Evolutionary conservation across 768 basidiomycete species (phyloP).

Genomic region (Paxillus ammoniavirescens): DNA sequence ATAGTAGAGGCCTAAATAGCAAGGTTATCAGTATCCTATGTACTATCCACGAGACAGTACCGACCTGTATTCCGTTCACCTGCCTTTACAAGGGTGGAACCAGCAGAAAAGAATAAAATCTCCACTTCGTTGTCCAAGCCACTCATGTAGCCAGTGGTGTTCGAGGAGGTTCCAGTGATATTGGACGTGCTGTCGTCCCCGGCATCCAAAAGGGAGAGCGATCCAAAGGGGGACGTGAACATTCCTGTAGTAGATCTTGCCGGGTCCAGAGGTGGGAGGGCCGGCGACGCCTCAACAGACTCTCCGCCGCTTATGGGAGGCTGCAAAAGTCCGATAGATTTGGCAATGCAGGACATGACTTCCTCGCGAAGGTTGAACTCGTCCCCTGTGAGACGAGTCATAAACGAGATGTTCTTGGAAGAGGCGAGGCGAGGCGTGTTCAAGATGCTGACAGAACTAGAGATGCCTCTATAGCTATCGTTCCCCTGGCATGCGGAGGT

Average conservation of each 20-base stretch:
- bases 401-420: slow-evolving; percentile 24
- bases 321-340: slow-evolving; percentile 92
- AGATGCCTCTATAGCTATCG: slow-evolving; percentile 45
- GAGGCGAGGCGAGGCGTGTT: slow-evolving; percentile 47
- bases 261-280: slow-evolving; percentile 47
- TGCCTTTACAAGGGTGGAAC: slow-evolving; percentile 80
- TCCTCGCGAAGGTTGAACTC: slow-evolving; percentile 95
- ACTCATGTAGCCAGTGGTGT: slow-evolving; percentile 55
- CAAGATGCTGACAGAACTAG: slow-evolving; percentile 48
- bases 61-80: slow-evolving; percentile 87
- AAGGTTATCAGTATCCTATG: not conserved
- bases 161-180: slow-evolving; percentile 57
- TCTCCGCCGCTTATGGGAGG: slow-evolving; percentile 72
- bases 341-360: slow-evolving; percentile 97
- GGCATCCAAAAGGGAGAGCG: slow-evolving; percentile 67
- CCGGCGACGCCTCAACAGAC: slow-evolving; percentile 67
- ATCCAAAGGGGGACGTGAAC: slow-evolving; percentile 69
- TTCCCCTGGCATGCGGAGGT: slow-evolving; percentile 50
- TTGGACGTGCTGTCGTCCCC: slow-evolving; percentile 69
- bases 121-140: slow-evolving; percentile 97
- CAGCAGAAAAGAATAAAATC: slow-evolving; percentile 89
- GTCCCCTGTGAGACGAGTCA: slow-evolving; percentile 40
- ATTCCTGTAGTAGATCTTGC: slow-evolving; percentile 34
- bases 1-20: slow-evolving; percentile 71
- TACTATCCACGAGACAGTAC: slow-evolving; percentile 1